These are phyloP conservation scores for Claviceps monticola DNA, from an alignment of 2,329 filamentous ascomycete species.

Conservation along the genomic window DNA sequence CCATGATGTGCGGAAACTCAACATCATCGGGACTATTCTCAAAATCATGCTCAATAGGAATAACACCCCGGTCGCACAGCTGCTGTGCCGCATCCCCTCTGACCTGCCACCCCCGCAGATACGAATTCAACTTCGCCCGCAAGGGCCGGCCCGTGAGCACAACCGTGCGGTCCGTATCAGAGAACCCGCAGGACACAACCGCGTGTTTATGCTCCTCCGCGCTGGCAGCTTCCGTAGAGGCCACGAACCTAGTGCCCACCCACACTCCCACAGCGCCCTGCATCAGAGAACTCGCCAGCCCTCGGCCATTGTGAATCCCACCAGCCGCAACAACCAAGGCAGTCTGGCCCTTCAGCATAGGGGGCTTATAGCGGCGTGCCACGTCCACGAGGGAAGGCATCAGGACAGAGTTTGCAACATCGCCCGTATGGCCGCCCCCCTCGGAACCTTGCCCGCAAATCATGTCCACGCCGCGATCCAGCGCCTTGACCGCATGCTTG, in stretches of 20 bases:
- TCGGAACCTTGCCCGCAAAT: constrained; percentile 88
- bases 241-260: constrained; percentile 90
- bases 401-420: constrained; percentile 73
- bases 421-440: constrained; percentile 84
- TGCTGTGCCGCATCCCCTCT: constrained; percentile 60
- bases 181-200: constrained; percentile 65
- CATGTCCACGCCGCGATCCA: constrained; percentile 77
- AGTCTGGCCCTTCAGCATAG: constrained; percentile 51
- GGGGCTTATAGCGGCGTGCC: constrained; percentile 55
- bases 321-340: constrained; percentile 82
- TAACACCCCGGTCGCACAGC: constrained; percentile 61
- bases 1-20: constrained; percentile 84
- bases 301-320: constrained; percentile 70
- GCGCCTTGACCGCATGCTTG: constrained; percentile 77
- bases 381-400: constrained; percentile 81
- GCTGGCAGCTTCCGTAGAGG: constrained; percentile 66
- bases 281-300: constrained; percentile 70
- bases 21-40: constrained; percentile 63
- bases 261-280: constrained; percentile 81
- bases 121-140: constrained; percentile 69
- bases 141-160: constrained; percentile 73
- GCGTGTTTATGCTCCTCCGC: constrained; percentile 71
- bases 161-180: constrained; percentile 70
- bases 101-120: constrained; percentile 68
- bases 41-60: constrained; percentile 72